A percentile compares a stretch with the other conserved stretches of the same genome.
These are phyloP conservation scores for Buddleja alternifolia DNA, from an alignment of 257 asterid species.

Conservation along the genomic window DNA sequence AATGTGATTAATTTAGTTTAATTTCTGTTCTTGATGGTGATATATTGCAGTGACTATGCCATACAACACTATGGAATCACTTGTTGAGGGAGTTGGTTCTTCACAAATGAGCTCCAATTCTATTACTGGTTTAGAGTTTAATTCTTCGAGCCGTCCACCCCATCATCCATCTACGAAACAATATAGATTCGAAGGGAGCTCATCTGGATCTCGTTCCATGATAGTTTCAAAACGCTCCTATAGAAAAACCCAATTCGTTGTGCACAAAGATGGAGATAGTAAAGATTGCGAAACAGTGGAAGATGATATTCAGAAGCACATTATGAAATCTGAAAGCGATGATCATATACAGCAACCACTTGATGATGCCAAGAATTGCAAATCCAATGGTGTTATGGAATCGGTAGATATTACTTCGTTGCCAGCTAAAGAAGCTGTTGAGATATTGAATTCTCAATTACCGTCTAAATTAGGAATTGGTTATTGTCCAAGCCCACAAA, in stretches of 20 bases:
- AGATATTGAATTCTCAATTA: constrained; percentile 19
- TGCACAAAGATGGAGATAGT: constrained; percentile 27
- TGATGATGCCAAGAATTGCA: constrained; percentile 34
- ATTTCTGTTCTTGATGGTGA: constrained; percentile 30
- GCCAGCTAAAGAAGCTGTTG: constrained; percentile 34
- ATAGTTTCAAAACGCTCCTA: constrained; percentile 44
- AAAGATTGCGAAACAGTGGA: constrained; percentile 35
- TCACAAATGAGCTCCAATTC: constrained; percentile 53
- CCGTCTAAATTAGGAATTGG: constrained; percentile 34
- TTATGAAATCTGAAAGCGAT: constrained; percentile 17
- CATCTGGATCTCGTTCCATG: constrained; percentile 44
- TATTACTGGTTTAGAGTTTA: constrained; percentile 36
- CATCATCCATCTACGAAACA: constrained; percentile 54
- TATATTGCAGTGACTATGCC: constrained; percentile 44
- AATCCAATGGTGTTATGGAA: constrained; percentile 40
- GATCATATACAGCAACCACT: constrained; percentile 33
- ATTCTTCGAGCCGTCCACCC: constrained; percentile 50
- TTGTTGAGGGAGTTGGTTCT: constrained; percentile 64
- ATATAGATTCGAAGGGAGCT: constrained; percentile 42
- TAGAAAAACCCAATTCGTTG: constrained; percentile 37
- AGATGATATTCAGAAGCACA: constrained; percentile 26
- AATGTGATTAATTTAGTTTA: constrained; percentile 26
- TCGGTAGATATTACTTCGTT: constrained; percentile 32
- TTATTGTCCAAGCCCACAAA: constrained; percentile 58
- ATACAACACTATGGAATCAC: constrained; percentile 56